Percentiles rank a stretch among this genome's conserved stretches.
Conservation (phyloP, 2,329 filamentous ascomycete genomes). For the Neopestalotiopsis sp. region DNA sequence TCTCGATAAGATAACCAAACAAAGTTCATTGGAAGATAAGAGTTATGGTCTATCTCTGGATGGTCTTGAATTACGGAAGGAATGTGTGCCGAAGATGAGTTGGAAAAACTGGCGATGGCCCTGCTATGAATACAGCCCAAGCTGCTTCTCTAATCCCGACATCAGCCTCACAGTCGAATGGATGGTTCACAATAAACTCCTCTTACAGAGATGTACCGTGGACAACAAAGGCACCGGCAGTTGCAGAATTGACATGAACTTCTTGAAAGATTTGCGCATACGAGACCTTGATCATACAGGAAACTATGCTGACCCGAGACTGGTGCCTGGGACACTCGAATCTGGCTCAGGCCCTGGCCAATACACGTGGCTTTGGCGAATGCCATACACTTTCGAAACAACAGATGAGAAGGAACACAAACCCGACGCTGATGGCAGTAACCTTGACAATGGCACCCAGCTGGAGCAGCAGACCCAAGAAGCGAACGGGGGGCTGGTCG, state of each 20-base stretch:
- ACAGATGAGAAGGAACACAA: not conserved
- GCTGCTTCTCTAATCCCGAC: not conserved
- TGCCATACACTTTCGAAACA: not conserved
- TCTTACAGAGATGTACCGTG: constrained; percentile 17
- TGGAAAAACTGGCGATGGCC: constrained; percentile 7
- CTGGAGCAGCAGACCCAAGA: too few species aligned
- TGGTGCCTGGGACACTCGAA: too few species aligned
- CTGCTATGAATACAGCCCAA: not conserved
- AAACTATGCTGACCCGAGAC: not conserved
- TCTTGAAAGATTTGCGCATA: constrained; percentile 11
- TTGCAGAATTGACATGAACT: not conserved
- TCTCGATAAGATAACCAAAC: not conserved
- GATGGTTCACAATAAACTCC: constrained; percentile 14
- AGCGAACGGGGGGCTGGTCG: too few species aligned
- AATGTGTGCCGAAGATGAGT: not conserved
- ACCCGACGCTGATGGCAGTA: too few species aligned
- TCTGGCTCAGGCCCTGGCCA: not conserved
- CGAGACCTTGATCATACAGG: constrained; percentile 16
- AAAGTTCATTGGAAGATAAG: not conserved
- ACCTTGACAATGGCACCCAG: not conserved
- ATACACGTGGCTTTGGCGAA: not conserved
- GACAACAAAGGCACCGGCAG: not conserved
- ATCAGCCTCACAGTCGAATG: constrained; percentile 15
- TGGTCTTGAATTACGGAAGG: not conserved
- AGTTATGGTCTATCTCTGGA: not conserved